These are phyloP conservation scores for Coemansia sp. DNA, from an alignment of 192 early-diverging fungal species.

Conservation along the genomic window DNA sequence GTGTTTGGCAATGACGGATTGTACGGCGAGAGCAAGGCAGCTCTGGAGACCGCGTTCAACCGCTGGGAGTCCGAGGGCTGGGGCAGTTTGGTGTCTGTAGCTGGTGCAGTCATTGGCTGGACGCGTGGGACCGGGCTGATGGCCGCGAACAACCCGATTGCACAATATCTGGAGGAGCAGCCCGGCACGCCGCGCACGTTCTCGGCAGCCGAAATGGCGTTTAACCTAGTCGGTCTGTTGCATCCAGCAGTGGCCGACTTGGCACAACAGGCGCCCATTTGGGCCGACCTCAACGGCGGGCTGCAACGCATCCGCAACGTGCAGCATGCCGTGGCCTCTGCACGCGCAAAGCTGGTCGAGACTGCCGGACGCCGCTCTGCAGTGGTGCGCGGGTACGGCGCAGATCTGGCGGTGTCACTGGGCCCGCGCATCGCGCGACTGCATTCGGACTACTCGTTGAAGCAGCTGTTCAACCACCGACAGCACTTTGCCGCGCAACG, in stretches of 20 bases:
- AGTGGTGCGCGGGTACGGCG: slow-evolving; percentile 15
- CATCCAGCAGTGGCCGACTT: slow-evolving; percentile 73
- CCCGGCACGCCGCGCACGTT: slow-evolving; percentile 78
- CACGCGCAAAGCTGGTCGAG: slow-evolving; percentile 4
- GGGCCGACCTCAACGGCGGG: slow-evolving; percentile 97
- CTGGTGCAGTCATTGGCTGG: slow-evolving; percentile 95
- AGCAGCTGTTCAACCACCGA: slow-evolving; percentile 85
- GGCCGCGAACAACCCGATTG: slow-evolving; percentile 86
- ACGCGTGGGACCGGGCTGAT: slow-evolving; percentile 95
- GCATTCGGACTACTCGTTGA: slow-evolving; percentile 27
- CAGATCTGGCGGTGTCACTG: slow-evolving; percentile 9
- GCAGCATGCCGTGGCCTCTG: slow-evolving; percentile 2
- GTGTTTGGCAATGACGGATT: slow-evolving; percentile 91
- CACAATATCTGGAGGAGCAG: slow-evolving; percentile 74
- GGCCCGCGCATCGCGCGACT: slow-evolving; percentile 10
- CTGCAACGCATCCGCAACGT: slow-evolving; percentile 72
- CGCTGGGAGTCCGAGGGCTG: slow-evolving; percentile 87
- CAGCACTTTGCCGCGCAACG: slow-evolving; percentile 73
- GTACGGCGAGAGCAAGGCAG: slow-evolving; percentile 92
- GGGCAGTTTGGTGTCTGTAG: slow-evolving; percentile 78
- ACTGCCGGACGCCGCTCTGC: background rate
- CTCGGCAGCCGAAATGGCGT: slow-evolving; percentile 89
- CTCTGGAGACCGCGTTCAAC: slow-evolving; percentile 89
- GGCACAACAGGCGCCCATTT: slow-evolving; percentile 75
- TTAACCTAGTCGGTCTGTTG: slow-evolving; percentile 88